Conservation (phyloP, 225 moss, liverwort and hornwort species). For the Marchantia paleacea region DNA sequence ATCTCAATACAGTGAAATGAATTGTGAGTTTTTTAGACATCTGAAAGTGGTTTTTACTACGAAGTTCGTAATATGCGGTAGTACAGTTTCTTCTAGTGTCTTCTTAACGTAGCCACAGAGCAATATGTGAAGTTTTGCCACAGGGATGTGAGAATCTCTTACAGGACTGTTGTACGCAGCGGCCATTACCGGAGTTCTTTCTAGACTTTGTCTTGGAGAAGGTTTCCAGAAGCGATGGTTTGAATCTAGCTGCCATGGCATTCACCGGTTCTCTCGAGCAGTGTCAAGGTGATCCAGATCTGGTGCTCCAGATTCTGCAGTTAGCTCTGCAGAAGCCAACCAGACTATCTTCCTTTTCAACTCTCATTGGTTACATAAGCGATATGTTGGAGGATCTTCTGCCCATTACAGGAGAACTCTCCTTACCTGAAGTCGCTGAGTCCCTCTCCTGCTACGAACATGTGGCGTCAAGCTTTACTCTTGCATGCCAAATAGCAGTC, state of each 20-base stretch:
- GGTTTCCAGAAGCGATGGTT: conserved; percentile 28
- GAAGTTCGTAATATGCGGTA: background rate
- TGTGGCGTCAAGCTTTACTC: conserved; percentile 31
- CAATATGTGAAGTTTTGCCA: background rate
- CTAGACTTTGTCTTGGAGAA: conserved; percentile 32
- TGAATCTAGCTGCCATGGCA: conserved; percentile 27
- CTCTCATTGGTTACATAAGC: conserved; percentile 21
- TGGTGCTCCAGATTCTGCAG: conserved; percentile 29
- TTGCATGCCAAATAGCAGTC: conserved; percentile 35
- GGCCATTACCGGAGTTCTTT: conserved; percentile 36
- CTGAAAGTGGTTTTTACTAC: no score
- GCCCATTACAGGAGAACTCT: conserved; percentile 25
- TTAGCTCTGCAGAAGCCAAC: conserved; percentile 28
- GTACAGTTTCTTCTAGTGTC: background rate
- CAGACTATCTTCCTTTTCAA: conserved; percentile 17
- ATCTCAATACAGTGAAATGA: no score
- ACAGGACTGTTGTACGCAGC: conserved; percentile 18
- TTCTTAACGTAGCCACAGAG: background rate
- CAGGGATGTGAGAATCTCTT: background rate
- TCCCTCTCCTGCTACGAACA: conserved; percentile 25
- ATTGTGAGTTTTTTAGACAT: no score
- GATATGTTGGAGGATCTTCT: conserved; percentile 23
- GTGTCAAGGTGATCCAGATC: conserved; percentile 1
- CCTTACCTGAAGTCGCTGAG: conserved; percentile 23
- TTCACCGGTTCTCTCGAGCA: conserved; percentile 25